Evolutionary conservation across 108 stramenopile genomes (phyloP), one percentile per base, ranked within the genome.

Genomic region (Skeletonema marinoi): DNA sequence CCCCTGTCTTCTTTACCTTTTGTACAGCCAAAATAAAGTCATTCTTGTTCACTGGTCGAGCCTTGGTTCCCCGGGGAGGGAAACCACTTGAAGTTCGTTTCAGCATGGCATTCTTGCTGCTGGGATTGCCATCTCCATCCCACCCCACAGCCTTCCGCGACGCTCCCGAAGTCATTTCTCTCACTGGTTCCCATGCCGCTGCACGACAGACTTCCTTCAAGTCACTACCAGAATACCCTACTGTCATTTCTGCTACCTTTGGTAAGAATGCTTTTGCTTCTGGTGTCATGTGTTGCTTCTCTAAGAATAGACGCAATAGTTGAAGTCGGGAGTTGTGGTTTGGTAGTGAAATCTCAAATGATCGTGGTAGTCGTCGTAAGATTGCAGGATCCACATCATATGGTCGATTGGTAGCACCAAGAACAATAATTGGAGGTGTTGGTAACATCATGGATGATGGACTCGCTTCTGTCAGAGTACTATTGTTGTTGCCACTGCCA

Each of bases 341-440:
- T 0, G 98, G 98, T 16, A 98, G 71, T 19, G 84, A 78, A 54
- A 98, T 92, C 30, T 87, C 85, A 80, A 98, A 98, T 39, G 89
- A 79, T 7, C 97, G 84, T 6, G 98, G 98, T 35, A 99, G 76
- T 7, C 98, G 91, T 50, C 98, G 86, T n/a, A 98, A 80, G 56
- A 99, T 97, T 32, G 98, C 98, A 19, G 88, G 72, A 80, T 99
- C 98, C 8, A 99, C 88, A 67, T 96, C 89, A 68, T 87, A 91
- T 1, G 98, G 98, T 3, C 97, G 91, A 72, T 99, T 99, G 42
- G 97, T 99, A 5, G 97, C 96, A 11, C 97, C 98, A 66, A 99
- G 77, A 1, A 99, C 97, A 56, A 99, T 84, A 35, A 98, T 93
- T 48, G 87, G 90, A 13, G 78, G 81, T 35, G 44, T 67, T 31